phyloP scores from a whole-genome alignment of 2,329 filamentous ascomycete genomes.

The Chaetomium globosum region DNA sequence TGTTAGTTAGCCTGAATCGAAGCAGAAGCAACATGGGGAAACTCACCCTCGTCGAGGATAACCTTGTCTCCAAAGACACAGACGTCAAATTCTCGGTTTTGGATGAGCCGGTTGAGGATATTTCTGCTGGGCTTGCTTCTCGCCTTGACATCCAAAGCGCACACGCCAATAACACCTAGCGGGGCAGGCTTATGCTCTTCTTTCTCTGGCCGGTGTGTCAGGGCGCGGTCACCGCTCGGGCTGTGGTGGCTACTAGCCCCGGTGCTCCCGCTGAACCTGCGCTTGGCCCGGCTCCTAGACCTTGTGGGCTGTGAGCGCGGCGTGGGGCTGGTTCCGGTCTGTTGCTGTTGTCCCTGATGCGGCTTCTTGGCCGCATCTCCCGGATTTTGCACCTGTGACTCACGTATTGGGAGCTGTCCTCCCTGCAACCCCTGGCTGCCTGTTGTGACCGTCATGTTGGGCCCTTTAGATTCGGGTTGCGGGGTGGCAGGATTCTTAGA shows the following conservation, averaged over 20 bases:
- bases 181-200: slow-evolving; percentile 66
- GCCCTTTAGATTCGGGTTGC: slow-evolving; percentile 55
- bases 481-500: slow-evolving; percentile 46
- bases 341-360: slow-evolving; percentile 30
- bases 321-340: slow-evolving; percentile 32
- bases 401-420: slow-evolving; percentile 51
- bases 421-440: slow-evolving; percentile 48
- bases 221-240: slow-evolving; percentile 69
- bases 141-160: slow-evolving; percentile 92
- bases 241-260: slow-evolving; percentile 80
- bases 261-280: slow-evolving; percentile 80
- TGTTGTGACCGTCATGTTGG: slow-evolving; percentile 58
- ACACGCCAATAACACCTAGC: slow-evolving; percentile 80
- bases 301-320: slow-evolving; percentile 54
- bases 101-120: slow-evolving; percentile 88
- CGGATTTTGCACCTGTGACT: slow-evolving; percentile 45
- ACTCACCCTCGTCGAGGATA: slow-evolving; percentile 82
- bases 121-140: slow-evolving; percentile 96
- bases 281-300: slow-evolving; percentile 69
- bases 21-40: background rate
- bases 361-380: slow-evolving; percentile 52
- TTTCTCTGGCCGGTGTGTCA: slow-evolving; percentile 56
- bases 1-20: slow-evolving; percentile 33
- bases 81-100: slow-evolving; percentile 91
- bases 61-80: slow-evolving; percentile 99